These are phyloP conservation scores for Pelargonium nanum DNA, from an alignment of 345 rosid genomes.

Conservation along the genomic window DNA sequence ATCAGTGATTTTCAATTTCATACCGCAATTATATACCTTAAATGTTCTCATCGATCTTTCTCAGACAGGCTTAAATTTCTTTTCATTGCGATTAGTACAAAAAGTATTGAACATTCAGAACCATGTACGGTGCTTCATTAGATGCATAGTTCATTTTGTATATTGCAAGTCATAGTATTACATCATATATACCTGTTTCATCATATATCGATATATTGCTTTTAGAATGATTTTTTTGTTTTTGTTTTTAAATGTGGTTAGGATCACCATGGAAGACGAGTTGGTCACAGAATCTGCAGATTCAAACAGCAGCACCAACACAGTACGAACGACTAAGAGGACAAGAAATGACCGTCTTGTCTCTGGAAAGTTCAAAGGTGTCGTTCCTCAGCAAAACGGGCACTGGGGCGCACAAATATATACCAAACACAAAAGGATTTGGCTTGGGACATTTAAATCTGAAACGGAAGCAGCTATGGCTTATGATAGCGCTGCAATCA, in stretches of 20 bases:
- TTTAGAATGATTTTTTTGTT: no score
- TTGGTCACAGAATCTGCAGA: conserved; percentile 20
- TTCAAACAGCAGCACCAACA: conserved; percentile 22
- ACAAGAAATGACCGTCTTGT: conserved; percentile 2
- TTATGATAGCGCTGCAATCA: conserved; percentile 52
- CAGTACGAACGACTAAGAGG: conserved; percentile 17
- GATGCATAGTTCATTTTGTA: no score
- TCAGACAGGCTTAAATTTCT: no score
- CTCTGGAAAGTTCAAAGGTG: conserved; percentile 38
- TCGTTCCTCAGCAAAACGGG: conserved; percentile 49
- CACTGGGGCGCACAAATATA: conserved; percentile 68
- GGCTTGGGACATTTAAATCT: conserved; percentile 67
- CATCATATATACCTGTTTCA: no score
- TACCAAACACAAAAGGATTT: conserved; percentile 37
- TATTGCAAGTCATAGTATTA: no score
- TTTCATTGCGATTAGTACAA: no score
- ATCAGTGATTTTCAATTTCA: no score
- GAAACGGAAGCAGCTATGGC: conserved; percentile 61
- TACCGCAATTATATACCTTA: no score
- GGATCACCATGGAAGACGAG: not conserved
- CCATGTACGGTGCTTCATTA: no score
- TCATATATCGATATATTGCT: no score
- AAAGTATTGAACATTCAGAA: no score
- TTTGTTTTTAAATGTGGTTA: not conserved
- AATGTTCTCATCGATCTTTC: no score